Evolutionary conservation across 768 basidiomycete species (phyloP).

Genomic region (Lyophyllum shimeji): DNA sequence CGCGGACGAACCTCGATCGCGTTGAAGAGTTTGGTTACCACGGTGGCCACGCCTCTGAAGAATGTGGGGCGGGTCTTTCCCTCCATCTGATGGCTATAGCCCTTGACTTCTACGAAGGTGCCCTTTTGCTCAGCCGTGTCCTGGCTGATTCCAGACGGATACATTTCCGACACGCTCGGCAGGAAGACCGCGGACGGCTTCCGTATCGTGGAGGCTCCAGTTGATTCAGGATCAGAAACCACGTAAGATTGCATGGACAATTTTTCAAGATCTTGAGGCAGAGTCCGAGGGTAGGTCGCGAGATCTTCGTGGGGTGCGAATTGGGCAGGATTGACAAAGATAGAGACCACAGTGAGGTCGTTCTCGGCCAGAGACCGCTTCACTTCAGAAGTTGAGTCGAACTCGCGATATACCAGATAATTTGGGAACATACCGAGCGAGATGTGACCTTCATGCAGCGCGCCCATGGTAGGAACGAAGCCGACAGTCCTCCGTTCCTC

Average conservation of each 20-base stretch:
- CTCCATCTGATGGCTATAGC: constrained; percentile 92
- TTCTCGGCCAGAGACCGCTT: constrained; percentile 72
- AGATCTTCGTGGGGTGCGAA: constrained; percentile 97
- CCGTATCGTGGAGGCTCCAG: constrained; percentile 25
- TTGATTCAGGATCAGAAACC: constrained; percentile 13
- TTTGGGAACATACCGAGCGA: constrained; percentile 66
- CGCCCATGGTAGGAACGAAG: constrained; percentile 98
- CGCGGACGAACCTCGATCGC: constrained; percentile 66
- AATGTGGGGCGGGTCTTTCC: constrained; percentile 85
- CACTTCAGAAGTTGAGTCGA: constrained; percentile 46
- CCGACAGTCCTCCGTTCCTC: constrained; percentile 70
- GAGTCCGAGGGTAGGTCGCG: constrained; percentile 84
- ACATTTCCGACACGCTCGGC: constrained; percentile 82
- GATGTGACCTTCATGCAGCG: constrained; percentile 91
- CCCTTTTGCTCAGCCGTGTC: constrained; percentile 74
- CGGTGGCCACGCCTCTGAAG: constrained; percentile 93
- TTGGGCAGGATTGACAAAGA: constrained; percentile 98
- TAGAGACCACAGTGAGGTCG: constrained; percentile 86
- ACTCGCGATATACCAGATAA: not conserved
- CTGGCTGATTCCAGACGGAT: constrained; percentile 88
- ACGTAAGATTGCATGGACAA: constrained; percentile 42
- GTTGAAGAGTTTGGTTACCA: constrained; percentile 95
- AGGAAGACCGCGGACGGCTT: constrained; percentile 73
- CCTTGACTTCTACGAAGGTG: constrained; percentile 90
- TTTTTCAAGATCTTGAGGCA: constrained; percentile 69